A percentile compares a stretch with the other conserved stretches of the same genome.
These are phyloP conservation scores for Amesomyces nigricolor DNA, from an alignment of 2,329 filamentous ascomycete species.

Conservation along the genomic window DNA sequence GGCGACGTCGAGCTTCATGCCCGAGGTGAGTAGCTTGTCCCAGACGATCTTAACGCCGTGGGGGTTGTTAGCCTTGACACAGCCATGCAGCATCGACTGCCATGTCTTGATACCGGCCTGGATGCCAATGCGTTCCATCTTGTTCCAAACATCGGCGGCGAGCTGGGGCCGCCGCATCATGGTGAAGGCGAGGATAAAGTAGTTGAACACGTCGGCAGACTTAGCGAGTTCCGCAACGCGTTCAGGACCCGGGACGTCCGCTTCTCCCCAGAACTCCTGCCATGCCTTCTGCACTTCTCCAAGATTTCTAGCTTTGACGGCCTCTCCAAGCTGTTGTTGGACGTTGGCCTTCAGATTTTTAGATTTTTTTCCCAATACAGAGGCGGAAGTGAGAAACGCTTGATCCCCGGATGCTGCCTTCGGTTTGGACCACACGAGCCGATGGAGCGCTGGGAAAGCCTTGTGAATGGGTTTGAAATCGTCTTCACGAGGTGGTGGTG, in stretches of 20 bases:
- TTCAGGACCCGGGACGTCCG: constrained; percentile 19
- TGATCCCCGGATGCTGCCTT: not conserved
- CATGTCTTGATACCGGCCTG: constrained; percentile 60
- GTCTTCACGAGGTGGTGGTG: constrained; percentile 2
- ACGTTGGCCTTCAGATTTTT: constrained; percentile 1
- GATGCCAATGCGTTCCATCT: constrained; percentile 45
- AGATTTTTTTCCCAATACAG: not conserved
- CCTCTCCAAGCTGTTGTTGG: constrained; percentile 27
- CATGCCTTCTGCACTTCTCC: constrained; percentile 26
- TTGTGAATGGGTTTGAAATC: constrained; percentile 23
- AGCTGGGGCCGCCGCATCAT: constrained; percentile 28
- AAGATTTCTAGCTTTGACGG: constrained; percentile 27
- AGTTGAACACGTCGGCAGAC: constrained; percentile 29
- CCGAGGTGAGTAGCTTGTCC: constrained; percentile 53
- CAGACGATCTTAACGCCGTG: constrained; percentile 62
- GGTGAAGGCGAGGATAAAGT: constrained; percentile 34
- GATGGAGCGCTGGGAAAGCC: constrained; percentile 19
- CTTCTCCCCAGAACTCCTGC: constrained; percentile 28
- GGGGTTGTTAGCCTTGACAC: constrained; percentile 53
- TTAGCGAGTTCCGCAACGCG: constrained; percentile 17
- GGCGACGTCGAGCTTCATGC: constrained; percentile 54
- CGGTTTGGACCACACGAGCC: constrained; percentile 7
- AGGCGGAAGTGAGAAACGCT: not conserved
- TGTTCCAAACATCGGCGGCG: constrained; percentile 34
- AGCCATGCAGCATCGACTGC: constrained; percentile 68